Conservation (phyloP, 1,284 basidiomycete species). For the Farysia itapuensis region DNA sequence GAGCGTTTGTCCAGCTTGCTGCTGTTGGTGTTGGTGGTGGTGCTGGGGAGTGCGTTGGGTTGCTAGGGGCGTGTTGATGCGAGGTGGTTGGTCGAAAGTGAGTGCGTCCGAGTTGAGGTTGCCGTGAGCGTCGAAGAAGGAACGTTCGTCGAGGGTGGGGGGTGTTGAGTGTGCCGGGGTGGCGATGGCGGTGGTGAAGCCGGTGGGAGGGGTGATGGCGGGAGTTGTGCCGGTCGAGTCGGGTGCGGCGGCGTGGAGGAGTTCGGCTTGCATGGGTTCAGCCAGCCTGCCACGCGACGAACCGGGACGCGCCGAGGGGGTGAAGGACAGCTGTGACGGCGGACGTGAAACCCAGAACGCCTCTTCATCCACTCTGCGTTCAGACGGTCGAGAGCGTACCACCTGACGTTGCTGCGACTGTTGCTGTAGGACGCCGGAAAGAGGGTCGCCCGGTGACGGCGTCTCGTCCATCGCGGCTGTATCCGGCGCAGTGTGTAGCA, state of each 20-base stretch:
- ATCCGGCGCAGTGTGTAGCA: constrained; percentile 20
- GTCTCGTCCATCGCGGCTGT: neutral
- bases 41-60: neutral
- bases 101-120: constrained; percentile 8
- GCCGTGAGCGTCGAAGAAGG: constrained; percentile 15
- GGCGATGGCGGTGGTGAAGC: constrained; percentile 8
- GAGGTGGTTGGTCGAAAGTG: constrained; percentile 12
- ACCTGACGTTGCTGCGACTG: neutral
- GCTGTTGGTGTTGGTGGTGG: neutral
- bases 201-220: neutral
- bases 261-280: constrained; percentile 37
- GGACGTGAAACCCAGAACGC: constrained; percentile 36
- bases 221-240: constrained; percentile 11
- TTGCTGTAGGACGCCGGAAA: constrained; percentile 12
- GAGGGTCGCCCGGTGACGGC: constrained; percentile 21
- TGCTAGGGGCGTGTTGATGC: neutral
- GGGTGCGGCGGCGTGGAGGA: constrained; percentile 22
- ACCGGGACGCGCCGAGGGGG: constrained; percentile 7
- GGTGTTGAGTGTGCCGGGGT: neutral
- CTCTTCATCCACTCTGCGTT: constrained; percentile 16
- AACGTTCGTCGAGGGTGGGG: neutral
- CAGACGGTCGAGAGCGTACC: too few relatives aligned
- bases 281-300: constrained; percentile 13
- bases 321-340: constrained; percentile 10
- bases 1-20: too few relatives aligned